Base-by-base conservation (phyloP, 108 stramenopile genomes). In the Skeletonema menzelii region DNA sequence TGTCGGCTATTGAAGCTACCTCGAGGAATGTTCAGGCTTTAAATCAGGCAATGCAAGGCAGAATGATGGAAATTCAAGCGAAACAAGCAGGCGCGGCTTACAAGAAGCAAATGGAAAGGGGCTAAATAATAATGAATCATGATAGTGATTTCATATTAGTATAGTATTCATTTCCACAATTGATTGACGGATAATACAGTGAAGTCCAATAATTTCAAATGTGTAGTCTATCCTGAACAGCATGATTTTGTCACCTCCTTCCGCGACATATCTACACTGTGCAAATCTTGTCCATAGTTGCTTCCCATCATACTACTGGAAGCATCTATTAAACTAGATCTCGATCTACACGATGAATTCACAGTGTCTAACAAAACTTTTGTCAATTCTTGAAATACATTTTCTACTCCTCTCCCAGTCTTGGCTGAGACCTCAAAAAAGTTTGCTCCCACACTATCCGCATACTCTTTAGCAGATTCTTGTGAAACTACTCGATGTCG, bases 361-460 rank as follows among this genome's bases (percentile, higher is more conserved):
- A 77, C 55, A 2, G 63, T 70, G 31, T 58, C 64, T 2, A 77
- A 27, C 76, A 77, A 69, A 28, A 28, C 63, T 27, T 59, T 70
- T n/a, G 76, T 70, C 57, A 77, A 59, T 35, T 59, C 61, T 8
- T 69, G 35, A 37, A 77, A 77, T 6, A 77, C 53, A 42, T 67
- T 32, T n/a, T 70, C 76, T 8, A 77, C 44, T 8, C 69, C 64
- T 22, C 42, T 69, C 26, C 76, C 76, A 7, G 76, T 70, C 28
- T 77, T 77, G 14, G 91, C 92, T 8, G 87, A 90, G 6, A 89
- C 90, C 77, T 95, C 94, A n/a, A 90, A 88, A 76, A 88, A 95
- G 42, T 85, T 88, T 27, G 93, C 75, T 31, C 74, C 79, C 0
- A 76, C 70, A 57, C 49, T 71, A 3, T 44, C 31, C 12, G 79